These are phyloP conservation scores for Herpetomonas samuelpessoai DNA, from an alignment of 208 protist species.

Conservation along the genomic window DNA sequence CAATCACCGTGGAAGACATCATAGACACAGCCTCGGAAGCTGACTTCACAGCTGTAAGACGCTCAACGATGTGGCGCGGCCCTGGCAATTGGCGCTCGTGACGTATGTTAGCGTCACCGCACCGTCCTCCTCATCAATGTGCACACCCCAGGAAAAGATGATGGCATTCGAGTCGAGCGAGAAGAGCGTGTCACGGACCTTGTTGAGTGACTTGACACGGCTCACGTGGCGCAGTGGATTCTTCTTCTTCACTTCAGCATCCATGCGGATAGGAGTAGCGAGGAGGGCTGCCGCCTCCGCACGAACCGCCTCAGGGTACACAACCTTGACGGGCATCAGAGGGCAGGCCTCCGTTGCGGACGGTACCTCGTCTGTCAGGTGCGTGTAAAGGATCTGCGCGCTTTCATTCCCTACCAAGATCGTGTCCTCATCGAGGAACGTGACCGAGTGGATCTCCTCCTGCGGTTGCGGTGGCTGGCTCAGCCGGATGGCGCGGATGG, in stretches of 20 bases:
- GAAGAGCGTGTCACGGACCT: constrained; percentile 31
- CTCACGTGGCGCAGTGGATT: constrained; percentile 48
- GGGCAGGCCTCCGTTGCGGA: background rate
- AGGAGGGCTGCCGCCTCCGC: constrained; percentile 15
- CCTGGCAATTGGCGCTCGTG: constrained; percentile 72
- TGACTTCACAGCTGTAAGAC: constrained; percentile 32
- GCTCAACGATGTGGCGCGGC: constrained; percentile 57
- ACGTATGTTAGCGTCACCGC: constrained; percentile 33
- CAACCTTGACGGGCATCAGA: constrained; percentile 2
- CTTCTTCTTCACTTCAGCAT: constrained; percentile 32
- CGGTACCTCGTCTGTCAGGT: background rate
- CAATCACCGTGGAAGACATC: no score
- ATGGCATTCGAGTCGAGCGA: constrained; percentile 57
- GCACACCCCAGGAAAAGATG: constrained; percentile 39
- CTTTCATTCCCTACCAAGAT: constrained; percentile 65
- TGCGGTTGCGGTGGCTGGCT: constrained; percentile 25
- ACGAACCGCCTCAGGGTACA: constrained; percentile 22
- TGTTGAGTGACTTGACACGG: constrained; percentile 50
- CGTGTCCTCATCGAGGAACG: constrained; percentile 30
- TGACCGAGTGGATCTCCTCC: constrained; percentile 48
- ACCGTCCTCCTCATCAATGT: background rate
- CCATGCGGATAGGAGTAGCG: constrained; percentile 14
- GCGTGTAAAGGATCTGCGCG: constrained; percentile 20
- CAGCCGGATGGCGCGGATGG: constrained; percentile 19
- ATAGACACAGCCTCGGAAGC: no score